Evolutionary conservation across 2,329 filamentous ascomycete species (phyloP).

Genomic region (Arthrobotrys musiformis): DNA sequence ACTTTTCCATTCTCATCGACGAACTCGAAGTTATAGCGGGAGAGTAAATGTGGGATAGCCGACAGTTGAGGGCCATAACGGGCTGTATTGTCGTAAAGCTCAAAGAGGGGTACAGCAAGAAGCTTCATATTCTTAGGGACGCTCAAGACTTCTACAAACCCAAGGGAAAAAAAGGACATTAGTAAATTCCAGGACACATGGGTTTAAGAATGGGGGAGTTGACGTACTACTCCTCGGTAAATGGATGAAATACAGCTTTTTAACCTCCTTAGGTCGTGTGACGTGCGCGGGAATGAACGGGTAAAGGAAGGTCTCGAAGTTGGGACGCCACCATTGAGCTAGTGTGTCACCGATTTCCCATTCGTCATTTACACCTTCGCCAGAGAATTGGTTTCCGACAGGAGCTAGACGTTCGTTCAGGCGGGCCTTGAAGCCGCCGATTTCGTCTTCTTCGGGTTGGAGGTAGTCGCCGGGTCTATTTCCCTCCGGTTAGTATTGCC

Average conservation of each 20-base stretch:
- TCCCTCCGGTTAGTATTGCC: background rate
- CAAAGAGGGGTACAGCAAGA: slow-evolving; percentile 93
- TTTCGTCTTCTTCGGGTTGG: slow-evolving; percentile 85
- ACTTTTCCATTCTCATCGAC: slow-evolving; percentile 92
- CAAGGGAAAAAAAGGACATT: background rate
- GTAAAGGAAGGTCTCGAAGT: slow-evolving; percentile 99
- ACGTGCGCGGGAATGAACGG: slow-evolving; percentile 97
- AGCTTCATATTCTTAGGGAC: slow-evolving; percentile 99
- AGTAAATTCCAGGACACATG: background rate
- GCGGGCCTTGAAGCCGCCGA: slow-evolving; percentile 91
- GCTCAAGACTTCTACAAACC: slow-evolving; percentile 78
- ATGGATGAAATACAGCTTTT: slow-evolving; percentile 98
- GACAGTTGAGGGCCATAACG: slow-evolving; percentile 95
- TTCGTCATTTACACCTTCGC: slow-evolving; percentile 87
- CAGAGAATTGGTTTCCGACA: slow-evolving; percentile 81
- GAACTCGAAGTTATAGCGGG: slow-evolving; percentile 96
- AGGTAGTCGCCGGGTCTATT: slow-evolving; percentile 88
- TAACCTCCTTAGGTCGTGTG: slow-evolving; percentile 96
- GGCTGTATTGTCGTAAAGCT: slow-evolving; percentile 96
- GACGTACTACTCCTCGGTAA: slow-evolving; percentile 85
- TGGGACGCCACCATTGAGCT: slow-evolving; percentile 98
- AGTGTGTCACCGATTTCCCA: slow-evolving; percentile 96
- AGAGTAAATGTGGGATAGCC: slow-evolving; percentile 93
- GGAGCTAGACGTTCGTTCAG: slow-evolving; percentile 94
- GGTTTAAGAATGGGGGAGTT: background rate